Percentiles rank a stretch among this genome's conserved stretches.
Conservation (phyloP, 208 protist genomes). For the Acanthamoeba castellanii region DNA sequence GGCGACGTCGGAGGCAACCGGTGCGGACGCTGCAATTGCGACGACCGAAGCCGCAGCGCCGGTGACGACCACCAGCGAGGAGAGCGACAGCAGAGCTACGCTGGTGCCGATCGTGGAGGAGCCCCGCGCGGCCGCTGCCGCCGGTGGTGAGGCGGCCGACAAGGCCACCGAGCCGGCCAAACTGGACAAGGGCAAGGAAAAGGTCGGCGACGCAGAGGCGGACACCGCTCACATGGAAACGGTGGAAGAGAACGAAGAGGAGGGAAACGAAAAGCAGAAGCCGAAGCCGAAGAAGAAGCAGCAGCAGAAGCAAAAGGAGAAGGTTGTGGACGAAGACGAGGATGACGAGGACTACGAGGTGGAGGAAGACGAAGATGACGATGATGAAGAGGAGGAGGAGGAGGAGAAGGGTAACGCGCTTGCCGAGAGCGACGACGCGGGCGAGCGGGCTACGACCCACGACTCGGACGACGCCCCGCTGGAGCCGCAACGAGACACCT, state of each 20-base stretch:
- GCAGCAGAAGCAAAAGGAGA: neutral
- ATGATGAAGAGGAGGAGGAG: neutral
- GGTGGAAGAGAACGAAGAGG: neutral
- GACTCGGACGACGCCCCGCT: neutral
- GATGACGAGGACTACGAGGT: neutral
- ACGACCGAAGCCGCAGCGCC: neutral
- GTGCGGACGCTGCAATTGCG: neutral
- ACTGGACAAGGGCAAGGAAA: constrained; percentile 8
- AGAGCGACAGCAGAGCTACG: neutral
- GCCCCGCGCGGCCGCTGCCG: neutral
- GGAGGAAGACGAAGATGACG: neutral
- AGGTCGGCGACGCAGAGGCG: neutral
- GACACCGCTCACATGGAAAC: neutral
- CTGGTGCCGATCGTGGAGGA: neutral
- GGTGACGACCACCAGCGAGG: neutral
- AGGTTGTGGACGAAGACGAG: neutral
- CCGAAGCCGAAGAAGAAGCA: neutral
- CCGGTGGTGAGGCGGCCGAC: neutral
- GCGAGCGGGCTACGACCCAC: neutral
- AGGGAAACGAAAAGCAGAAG: neutral
- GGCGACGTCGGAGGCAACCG: neutral
- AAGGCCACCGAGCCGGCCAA: neutral
- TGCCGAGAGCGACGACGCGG: neutral
- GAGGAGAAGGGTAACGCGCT: neutral
- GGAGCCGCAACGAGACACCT: neutral